Conservation (phyloP, 2,329 filamentous ascomycete species). For the Alternaria solani region DNA sequence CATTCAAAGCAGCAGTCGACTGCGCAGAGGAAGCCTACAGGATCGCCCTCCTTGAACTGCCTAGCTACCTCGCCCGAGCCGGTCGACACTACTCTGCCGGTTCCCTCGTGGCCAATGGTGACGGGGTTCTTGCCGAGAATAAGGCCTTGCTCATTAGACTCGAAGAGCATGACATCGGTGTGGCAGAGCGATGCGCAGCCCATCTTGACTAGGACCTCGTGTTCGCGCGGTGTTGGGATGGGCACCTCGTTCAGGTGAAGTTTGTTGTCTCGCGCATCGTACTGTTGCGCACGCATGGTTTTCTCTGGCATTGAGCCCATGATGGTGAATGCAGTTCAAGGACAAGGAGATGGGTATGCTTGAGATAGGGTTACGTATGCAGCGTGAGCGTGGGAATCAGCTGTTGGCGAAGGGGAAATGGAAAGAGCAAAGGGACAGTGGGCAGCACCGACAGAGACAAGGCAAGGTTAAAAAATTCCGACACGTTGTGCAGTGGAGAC, state of each 20-base stretch:
- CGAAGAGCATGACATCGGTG: slow-evolving; percentile 51
- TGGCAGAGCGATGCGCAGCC: slow-evolving; percentile 53
- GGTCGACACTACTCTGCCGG: slow-evolving; percentile 36
- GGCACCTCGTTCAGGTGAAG: slow-evolving; percentile 56
- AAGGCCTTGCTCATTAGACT: slow-evolving; percentile 46
- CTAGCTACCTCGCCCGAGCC: slow-evolving; percentile 35
- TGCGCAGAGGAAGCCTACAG: slow-evolving; percentile 45
- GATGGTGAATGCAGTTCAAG: background rate
- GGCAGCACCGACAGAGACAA: background rate
- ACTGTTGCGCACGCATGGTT: slow-evolving; percentile 43
- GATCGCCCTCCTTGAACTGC: slow-evolving; percentile 42
- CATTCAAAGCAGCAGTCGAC: slow-evolving; percentile 47
- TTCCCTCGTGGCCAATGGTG: slow-evolving; percentile 47
- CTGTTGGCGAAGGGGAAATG: background rate
- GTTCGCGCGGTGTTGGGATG: slow-evolving; percentile 53
- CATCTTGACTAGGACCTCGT: slow-evolving; percentile 54
- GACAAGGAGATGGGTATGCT: background rate
- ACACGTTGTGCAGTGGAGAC: slow-evolving; percentile 6
- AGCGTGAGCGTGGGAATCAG: background rate
- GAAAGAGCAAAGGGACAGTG: background rate
- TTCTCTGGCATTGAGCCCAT: slow-evolving; percentile 29
- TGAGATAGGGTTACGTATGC: background rate
- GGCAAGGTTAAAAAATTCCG: background rate
- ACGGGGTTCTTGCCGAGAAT: slow-evolving; percentile 42
- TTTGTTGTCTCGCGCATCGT: slow-evolving; percentile 46